Percentiles rank a stretch among this genome's conserved stretches.
Conservation (phyloP, 2,329 filamentous ascomycete species). For the Alternaria sp. region DNA sequence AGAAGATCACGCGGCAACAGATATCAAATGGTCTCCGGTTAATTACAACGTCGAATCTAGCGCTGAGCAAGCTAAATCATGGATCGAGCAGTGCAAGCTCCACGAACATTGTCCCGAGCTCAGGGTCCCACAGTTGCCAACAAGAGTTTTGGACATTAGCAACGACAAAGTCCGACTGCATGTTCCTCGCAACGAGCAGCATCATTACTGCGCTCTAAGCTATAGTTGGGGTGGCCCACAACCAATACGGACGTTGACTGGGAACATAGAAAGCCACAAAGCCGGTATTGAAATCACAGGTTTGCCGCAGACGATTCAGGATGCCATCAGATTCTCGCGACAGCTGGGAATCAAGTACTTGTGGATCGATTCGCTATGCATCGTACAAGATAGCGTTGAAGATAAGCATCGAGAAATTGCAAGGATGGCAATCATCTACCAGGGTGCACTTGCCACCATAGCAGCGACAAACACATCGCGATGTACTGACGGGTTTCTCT, state of each 20-base stretch:
- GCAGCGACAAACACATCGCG: not conserved
- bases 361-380: not conserved
- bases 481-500: not conserved
- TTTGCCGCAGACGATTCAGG: not conserved
- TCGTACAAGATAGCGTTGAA: not conserved
- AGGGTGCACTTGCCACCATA: not conserved
- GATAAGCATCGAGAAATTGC: not conserved
- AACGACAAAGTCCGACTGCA: not conserved
- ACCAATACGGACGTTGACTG: not conserved
- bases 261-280: not conserved
- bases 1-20: not conserved
- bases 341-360: not conserved
- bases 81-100: not conserved
- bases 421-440: not conserved
- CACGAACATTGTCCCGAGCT: not conserved
- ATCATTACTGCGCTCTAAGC: not conserved
- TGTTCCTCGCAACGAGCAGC: not conserved
- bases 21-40: not conserved
- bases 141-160: not conserved
- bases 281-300: not conserved
- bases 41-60: not conserved
- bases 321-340: not conserved
- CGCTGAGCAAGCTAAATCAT: not conserved
- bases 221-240: not conserved
- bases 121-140: not conserved